Percentiles rank a stretch among this genome's conserved stretches.
phyloP scores from a whole-genome alignment of 768 basidiomycete species.

The Macrolepiota albuminosa region DNA sequence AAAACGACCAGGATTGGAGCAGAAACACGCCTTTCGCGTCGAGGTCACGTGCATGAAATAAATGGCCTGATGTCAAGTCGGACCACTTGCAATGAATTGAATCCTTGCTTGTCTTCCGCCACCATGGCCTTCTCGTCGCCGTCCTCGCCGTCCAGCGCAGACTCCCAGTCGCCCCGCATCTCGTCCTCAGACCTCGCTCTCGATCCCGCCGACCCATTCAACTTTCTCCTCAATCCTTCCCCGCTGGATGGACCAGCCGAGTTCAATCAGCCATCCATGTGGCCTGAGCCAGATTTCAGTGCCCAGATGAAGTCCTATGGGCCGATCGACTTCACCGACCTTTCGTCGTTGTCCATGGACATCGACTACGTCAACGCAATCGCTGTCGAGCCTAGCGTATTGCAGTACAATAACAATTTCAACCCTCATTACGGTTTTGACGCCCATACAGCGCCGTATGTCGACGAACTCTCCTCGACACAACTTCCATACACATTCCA shows the following conservation, averaged over 20 bases:
- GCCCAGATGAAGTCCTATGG: constrained; percentile 26
- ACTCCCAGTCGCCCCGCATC: constrained; percentile 14
- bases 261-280: constrained; percentile 36
- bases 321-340: constrained; percentile 38
- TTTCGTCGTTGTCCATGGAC: constrained; percentile 44
- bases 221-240: constrained; percentile 40
- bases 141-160: constrained; percentile 16
- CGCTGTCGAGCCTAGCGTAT: constrained; percentile 58
- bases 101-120: not conserved
- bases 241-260: constrained; percentile 24
- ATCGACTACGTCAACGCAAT: constrained; percentile 58
- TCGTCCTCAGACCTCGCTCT: constrained; percentile 42
- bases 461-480: constrained; percentile 18
- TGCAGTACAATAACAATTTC: constrained; percentile 36
- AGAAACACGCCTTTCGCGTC: not conserved
- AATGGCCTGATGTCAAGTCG: constrained; percentile 18
- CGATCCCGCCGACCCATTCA: constrained; percentile 55
- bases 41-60: constrained; percentile 16
- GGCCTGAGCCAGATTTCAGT: constrained; percentile 27
- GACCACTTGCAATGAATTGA: constrained; percentile 7
- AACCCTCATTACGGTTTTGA: constrained; percentile 22
- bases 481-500: constrained; percentile 42
- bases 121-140: constrained; percentile 13
- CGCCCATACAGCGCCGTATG: constrained; percentile 9
- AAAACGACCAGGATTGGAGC: not conserved